Base-by-base conservation (phyloP, 805 yeast species). In the Cyberlindnera lachancei region DNA sequence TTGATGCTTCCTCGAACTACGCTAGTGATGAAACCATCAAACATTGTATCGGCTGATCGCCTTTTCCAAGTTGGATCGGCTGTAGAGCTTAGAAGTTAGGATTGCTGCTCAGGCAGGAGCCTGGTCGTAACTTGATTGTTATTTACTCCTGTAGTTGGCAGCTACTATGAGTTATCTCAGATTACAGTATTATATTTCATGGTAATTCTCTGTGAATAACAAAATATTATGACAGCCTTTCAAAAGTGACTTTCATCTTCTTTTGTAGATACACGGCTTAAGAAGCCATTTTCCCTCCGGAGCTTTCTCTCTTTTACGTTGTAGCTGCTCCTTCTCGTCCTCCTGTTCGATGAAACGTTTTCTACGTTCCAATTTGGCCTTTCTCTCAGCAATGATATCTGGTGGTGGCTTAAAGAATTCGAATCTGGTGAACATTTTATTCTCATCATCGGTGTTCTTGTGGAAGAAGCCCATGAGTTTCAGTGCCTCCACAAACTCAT, bases 201-300 rank as follows among this genome's bases (percentile, higher is more conserved):
- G n/a, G n/a, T n/a, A n/a, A n/a, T n/a, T n/a, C n/a, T n/a, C n/a
- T n/a, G n/a, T n/a, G n/a, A n/a, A n/a, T n/a, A n/a, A n/a, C n/a
- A n/a, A n/a, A n/a, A n/a, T n/a, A n/a, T n/a, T n/a, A n/a, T n/a
- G n/a, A n/a, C n/a, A n/a, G n/a, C 11, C 28, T 7, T 25, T 25
- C 18, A 15, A 16, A 4, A 14, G 15, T 14, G 10, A 15, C 15
- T 16, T 16, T 50, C 53, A 84, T 46, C 96, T 71, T 61, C 94
- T 73, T 56, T 92, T 92, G 59, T 92, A 92, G 38, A 92, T 84
- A 61, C 99, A 92, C 3, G 99, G 98, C 56, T 90, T 92, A 44
- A 92, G 66, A 37, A 90, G 61, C 94, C 95, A 85, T 48, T 79
- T 71, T 8, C 94, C 94, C 50, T 85, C 95, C 0, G 90, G 78